A percentile compares a stretch with the other conserved stretches of the same genome.
These are phyloP conservation scores for Barnettozyma sucrosica DNA, from an alignment of 805 yeast genomes.

Conservation along the genomic window DNA sequence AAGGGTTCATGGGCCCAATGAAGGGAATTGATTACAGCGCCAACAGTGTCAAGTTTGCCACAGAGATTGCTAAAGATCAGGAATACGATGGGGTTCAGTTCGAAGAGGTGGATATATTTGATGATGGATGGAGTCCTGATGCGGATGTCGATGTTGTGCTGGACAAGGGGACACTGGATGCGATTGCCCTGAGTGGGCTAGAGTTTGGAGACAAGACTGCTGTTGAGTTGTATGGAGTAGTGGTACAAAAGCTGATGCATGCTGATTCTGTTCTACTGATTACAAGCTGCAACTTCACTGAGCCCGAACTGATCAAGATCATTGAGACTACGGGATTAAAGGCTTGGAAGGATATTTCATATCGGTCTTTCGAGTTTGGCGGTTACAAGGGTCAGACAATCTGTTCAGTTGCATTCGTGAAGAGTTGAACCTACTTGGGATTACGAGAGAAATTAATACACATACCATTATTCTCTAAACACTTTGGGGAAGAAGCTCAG, in stretches of 20 bases:
- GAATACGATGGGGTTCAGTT: constrained; percentile 42
- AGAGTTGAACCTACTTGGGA: constrained; percentile 11
- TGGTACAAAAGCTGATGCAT: constrained; percentile 51
- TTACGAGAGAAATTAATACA: neutral
- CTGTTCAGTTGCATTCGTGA: constrained; percentile 76
- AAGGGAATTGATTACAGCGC: constrained; percentile 85
- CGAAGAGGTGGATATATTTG: constrained; percentile 63
- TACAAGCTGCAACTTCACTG: constrained; percentile 93
- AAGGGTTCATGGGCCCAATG: constrained; percentile 52
- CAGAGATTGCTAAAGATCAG: constrained; percentile 42
- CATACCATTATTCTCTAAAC: constrained; percentile 1
- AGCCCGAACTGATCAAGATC: constrained; percentile 58
- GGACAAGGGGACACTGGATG: constrained; percentile 96
- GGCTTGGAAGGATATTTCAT: constrained; percentile 62
- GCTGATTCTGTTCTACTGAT: constrained; percentile 58
- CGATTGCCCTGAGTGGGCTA: constrained; percentile 78
- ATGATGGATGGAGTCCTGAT: constrained; percentile 29
- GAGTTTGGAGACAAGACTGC: constrained; percentile 42
- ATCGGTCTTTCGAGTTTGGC: constrained; percentile 84
- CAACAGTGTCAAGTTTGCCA: constrained; percentile 73
- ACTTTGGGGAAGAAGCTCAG: constrained; percentile 23
- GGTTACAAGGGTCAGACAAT: constrained; percentile 86
- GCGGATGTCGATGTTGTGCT: constrained; percentile 64
- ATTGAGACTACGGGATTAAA: constrained; percentile 37
- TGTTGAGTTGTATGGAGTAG: constrained; percentile 55